These are phyloP conservation scores for Hemileccinum impolitum DNA, from an alignment of 768 basidiomycete genomes.

Conservation along the genomic window DNA sequence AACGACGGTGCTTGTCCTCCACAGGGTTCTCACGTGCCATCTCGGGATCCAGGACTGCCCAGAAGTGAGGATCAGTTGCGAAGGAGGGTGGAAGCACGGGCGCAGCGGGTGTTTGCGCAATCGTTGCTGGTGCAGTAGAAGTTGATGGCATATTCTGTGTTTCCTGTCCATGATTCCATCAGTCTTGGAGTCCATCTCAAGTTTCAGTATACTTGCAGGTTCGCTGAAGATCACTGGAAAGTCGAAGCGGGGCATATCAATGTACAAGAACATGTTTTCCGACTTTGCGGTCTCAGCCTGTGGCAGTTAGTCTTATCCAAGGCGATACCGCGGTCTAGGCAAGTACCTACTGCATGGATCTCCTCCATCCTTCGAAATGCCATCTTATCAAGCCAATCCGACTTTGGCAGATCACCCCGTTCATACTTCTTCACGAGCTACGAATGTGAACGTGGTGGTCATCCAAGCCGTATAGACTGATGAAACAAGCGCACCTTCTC, in stretches of 20 bases:
- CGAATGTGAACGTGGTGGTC: background rate
- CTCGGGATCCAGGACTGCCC: slow-evolving; percentile 91
- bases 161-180: slow-evolving; percentile 33
- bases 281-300: slow-evolving; percentile 91
- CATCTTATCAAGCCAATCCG: slow-evolving; percentile 94
- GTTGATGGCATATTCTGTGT: slow-evolving; percentile 38
- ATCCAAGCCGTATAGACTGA: background rate
- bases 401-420: slow-evolving; percentile 86
- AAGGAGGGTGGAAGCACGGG: slow-evolving; percentile 48
- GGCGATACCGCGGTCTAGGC: background rate
- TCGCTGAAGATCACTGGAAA: slow-evolving; percentile 97
- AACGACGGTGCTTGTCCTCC: slow-evolving; percentile 92
- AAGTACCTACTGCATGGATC: slow-evolving; percentile 72
- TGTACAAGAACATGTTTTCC: slow-evolving; percentile 91
- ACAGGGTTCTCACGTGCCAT: slow-evolving; percentile 91
- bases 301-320: background rate
- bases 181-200: background rate
- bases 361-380: slow-evolving; percentile 95
- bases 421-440: slow-evolving; percentile 95
- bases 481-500: slow-evolving; percentile 62
- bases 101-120: slow-evolving; percentile 38
- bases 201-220: slow-evolving; percentile 47
- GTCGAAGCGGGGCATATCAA: slow-evolving; percentile 94
- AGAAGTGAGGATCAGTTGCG: slow-evolving; percentile 66
- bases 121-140: slow-evolving; percentile 39